These are phyloP conservation scores for Aspergillus homomorphus DNA, from an alignment of 495 filamentous ascomycete genomes.

Conservation along the genomic window DNA sequence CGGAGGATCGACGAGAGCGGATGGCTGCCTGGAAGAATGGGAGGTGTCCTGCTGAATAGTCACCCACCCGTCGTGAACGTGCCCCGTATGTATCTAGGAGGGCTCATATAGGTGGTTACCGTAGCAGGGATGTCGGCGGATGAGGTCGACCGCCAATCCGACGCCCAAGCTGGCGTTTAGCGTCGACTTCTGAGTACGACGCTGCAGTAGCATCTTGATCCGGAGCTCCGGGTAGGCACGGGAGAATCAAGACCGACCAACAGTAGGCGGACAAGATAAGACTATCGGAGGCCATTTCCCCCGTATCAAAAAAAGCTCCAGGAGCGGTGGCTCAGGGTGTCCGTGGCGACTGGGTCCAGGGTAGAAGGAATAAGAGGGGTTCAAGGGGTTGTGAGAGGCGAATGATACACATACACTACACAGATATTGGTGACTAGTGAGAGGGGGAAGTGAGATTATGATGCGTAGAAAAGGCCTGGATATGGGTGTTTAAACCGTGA, in stretches of 20 bases:
- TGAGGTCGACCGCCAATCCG: not conserved
- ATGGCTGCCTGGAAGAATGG: not conserved
- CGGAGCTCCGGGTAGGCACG: not conserved
- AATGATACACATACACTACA: not conserved
- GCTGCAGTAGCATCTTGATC: not conserved
- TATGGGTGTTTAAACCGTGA: too few species aligned
- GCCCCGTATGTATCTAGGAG: not conserved
- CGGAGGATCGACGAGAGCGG: not conserved
- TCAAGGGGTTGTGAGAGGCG: not conserved
- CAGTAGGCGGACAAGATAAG: constrained; percentile 5
- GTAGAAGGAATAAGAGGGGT: not conserved
- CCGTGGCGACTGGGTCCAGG: not conserved
- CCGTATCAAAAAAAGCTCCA: constrained; percentile 19
- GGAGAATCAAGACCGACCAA: constrained; percentile 12
- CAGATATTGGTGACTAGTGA: not conserved
- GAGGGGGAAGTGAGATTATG: not conserved
- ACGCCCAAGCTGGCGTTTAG: not conserved
- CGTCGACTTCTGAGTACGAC: not conserved
- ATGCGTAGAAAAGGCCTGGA: too few species aligned
- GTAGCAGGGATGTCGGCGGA: not conserved
- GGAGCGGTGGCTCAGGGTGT: constrained; percentile 3
- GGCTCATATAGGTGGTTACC: not conserved
- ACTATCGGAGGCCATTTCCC: constrained; percentile 18
- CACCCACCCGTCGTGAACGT: not conserved
- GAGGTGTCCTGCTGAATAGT: not conserved